Evolutionary conservation across 495 filamentous ascomycete genomes (phyloP).

Genomic region (Staphylotrichum longicolle): DNA sequence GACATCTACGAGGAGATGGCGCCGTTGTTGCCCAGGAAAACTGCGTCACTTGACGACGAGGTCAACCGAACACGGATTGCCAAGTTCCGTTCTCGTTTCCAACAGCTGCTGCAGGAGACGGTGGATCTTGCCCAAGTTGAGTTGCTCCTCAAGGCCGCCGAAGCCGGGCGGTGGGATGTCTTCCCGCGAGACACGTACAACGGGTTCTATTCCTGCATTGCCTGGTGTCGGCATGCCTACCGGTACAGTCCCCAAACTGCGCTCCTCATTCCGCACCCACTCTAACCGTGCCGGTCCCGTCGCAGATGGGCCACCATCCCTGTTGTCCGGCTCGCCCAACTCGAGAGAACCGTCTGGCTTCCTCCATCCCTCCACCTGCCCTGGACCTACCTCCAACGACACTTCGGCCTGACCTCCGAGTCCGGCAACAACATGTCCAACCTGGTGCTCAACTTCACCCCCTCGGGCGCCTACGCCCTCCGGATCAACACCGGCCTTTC

Average conservation of each 20-base stretch:
- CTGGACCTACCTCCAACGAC: conserved; percentile 40
- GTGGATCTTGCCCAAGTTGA: conserved; percentile 32
- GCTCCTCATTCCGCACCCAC: background rate
- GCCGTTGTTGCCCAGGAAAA: conserved; percentile 26
- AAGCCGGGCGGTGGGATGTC: conserved; percentile 29
- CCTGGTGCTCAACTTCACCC: conserved; percentile 37
- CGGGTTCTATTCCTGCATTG: conserved; percentile 41
- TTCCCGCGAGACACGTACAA: conserved; percentile 37
- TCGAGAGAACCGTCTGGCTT: conserved; percentile 39
- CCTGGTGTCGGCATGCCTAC: conserved; percentile 40
- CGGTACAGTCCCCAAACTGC: conserved; percentile 18
- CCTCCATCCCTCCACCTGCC: conserved; percentile 37
- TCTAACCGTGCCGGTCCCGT: background rate
- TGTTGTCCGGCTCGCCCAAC: conserved; percentile 42
- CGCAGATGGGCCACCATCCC: conserved; percentile 44
- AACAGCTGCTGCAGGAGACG: conserved; percentile 22
- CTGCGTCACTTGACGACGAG: conserved; percentile 29
- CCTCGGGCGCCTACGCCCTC: conserved; percentile 28
- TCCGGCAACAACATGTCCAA: conserved; percentile 41
- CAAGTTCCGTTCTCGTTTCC: conserved; percentile 19
- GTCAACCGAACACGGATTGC: conserved; percentile 20
- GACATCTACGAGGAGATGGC: conserved; percentile 39
- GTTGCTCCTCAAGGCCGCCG: conserved; percentile 25
- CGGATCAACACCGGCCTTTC: conserved; percentile 37
- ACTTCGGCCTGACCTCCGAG: conserved; percentile 39